Evolutionary conservation across 2,329 filamentous ascomycete species (phyloP).

Genomic region (Nigrospora osmanthi): DNA sequence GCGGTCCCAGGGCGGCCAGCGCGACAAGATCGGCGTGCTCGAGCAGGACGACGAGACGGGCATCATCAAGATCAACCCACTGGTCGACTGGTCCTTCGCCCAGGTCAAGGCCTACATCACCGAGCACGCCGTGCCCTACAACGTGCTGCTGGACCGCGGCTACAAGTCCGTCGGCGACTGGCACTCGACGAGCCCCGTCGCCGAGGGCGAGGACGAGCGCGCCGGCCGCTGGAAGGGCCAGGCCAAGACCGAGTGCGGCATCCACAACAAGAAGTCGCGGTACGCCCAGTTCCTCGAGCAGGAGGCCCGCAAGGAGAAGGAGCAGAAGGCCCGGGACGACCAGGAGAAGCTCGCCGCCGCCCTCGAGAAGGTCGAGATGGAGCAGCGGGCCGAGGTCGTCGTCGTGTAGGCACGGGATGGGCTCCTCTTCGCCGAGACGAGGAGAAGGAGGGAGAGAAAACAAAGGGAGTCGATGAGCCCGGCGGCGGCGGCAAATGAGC

Average conservation of each 20-base stretch:
- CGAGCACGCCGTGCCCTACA: conserved; percentile 86
- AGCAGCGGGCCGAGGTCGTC: conserved; percentile 1
- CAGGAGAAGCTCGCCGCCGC: conserved; percentile 33
- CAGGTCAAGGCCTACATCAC: conserved; percentile 85
- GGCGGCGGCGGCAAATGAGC: too few species aligned
- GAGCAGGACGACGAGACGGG: conserved; percentile 84
- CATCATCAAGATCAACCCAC: conserved; percentile 93
- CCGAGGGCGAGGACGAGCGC: conserved; percentile 88
- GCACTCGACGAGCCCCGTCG: conserved; percentile 91
- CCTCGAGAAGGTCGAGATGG: conserved; percentile 11
- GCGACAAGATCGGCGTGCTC: conserved; percentile 82
- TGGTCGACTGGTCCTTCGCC: conserved; percentile 88
- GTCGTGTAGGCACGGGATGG: too few species aligned
- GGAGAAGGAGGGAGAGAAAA: too few species aligned
- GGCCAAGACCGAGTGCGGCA: conserved; percentile 93
- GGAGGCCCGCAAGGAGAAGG: conserved; percentile 60
- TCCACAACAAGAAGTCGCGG: conserved; percentile 94
- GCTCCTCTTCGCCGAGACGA: too few species aligned
- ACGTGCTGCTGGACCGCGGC: conserved; percentile 80
- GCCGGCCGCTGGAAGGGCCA: conserved; percentile 96
- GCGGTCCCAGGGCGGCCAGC: conserved; percentile 86
- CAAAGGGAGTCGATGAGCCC: too few species aligned
- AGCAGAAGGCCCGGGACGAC: conserved; percentile 58
- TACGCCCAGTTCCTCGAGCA: conserved; percentile 80
- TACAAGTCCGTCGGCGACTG: conserved; percentile 98